Base-by-base conservation (phyloP, 306 rosid genomes). In the Lathyrus tuberosus region DNA sequence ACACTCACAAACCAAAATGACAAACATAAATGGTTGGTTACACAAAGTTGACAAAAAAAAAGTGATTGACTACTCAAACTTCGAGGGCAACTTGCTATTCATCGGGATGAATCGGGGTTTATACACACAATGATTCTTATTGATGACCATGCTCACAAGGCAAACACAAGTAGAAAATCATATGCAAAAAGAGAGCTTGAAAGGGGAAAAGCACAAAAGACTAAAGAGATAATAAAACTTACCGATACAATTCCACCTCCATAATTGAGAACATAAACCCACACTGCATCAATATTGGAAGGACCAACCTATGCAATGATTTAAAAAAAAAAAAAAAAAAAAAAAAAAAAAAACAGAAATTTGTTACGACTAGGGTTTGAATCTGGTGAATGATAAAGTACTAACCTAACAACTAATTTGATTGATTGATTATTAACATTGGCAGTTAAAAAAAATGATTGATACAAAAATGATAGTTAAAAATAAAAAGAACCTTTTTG, bases 181-280 rank as follows among this genome's bases (percentile, higher is more conserved):
- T 46, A 70, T 3, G 53, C 28, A 13, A 47, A 30, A 61, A 63
- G 41, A 10, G 33, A 59, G 24, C 10, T 22, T n/a, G 47, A 42
- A 53, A 33, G 38, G 22, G 22, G 22, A 20, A 20, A 20, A 20
- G 22, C 22, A 20, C 22, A 20, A 20, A 20, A 20, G 22, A 20
- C 22, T 20, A 20, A 20, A 20, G 22, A 33, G 9, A 33, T 33
- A 30, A 51, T 52, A 44, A 24, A 60, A 28, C 89, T 74, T 85
- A 93, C 98, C 62, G 97, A 88, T 78, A 90, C 94, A 72, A 93
- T 80, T 69, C 98, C 98, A 20, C 98, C 98, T 37, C 98, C 98
- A 84, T 85, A 90, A 74, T 83, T 86, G 71, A 93, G 82, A 62
- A 57, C 80, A 78, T 93, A 93, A 74, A 93, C 84, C 98, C 98